Evolutionary conservation across 2,329 filamentous ascomycete species (phyloP), one percentile per base, ranked within the genome.

Genomic region (Cordyceps militaris): DNA sequence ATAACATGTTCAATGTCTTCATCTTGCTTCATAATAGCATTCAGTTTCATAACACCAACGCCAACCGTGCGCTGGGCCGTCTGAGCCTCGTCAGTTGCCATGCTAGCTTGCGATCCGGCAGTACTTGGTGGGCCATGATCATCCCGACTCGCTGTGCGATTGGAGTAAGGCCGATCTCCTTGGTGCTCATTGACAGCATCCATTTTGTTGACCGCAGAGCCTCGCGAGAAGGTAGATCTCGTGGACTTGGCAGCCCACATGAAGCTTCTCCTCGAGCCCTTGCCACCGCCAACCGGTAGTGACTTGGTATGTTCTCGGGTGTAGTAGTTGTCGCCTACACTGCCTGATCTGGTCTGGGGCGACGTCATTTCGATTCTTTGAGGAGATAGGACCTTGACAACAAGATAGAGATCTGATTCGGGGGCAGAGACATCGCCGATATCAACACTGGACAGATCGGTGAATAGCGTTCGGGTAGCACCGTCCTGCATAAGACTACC

Each of bases 391-490:
- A 97, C 82, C 65, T 89, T 91, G 62, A 94, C 87, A 3, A 97
- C 85, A 1, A 99, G 79, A 68, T 89, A 97, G 21, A 97, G 74
- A 53, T 91, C 87, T 3, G 83, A 83, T 49, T 88, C 87, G 9
- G 83, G 79, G 3, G 86, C 78, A 1, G 80, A 75, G 1, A 76
- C 70, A 50, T 85, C 83, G 24, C 84, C 84, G 59, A 86, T 79
- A 65, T 97, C 92, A 50, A 85, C 81, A 1, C 89, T 82, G 40
- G 86, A 90, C 19, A 99, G 76, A 66, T 97, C 91, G 3, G 90
- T 86, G 64, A 97, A 97, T 2, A 99, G 78, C 0, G 91, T 95
- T 67, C 88, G 90, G 68, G 92, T 83, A 66, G 87, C 86, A 23
- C 83, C 80, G 61, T 83, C 82, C 54, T 85, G 81, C 10, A 81